Evolutionary conservation across 805 yeast species (phyloP).

Genomic region (Saccharomycopsis amapae): DNA sequence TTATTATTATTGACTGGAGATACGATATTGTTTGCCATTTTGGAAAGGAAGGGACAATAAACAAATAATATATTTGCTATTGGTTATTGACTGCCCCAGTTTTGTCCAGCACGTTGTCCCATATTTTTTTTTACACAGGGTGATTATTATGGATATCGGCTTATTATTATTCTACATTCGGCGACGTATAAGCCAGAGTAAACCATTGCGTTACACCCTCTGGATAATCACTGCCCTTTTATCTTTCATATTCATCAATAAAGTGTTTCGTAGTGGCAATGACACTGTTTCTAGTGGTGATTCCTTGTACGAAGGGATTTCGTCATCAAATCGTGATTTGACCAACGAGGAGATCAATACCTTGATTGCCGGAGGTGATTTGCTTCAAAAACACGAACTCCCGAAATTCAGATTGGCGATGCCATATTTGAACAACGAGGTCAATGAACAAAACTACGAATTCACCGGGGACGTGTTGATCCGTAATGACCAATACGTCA

Average conservation of each 20-base stretch:
- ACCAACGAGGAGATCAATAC: slow-evolving; percentile 19
- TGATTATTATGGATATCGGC: no score
- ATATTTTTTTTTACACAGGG: no score
- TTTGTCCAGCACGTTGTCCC: no score
- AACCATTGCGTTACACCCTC: no score
- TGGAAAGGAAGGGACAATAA: no score
- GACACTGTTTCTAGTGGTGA: neutral
- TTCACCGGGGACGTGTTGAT: slow-evolving; percentile 39
- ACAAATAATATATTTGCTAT: no score
- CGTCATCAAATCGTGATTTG: slow-evolving; percentile 8
- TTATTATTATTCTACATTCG: no score
- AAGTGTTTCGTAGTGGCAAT: neutral
- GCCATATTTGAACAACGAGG: slow-evolving; percentile 37
- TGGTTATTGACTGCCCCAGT: no score
- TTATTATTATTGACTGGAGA: no score
- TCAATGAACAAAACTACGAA: slow-evolving; percentile 34
- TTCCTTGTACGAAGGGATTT: slow-evolving; percentile 5
- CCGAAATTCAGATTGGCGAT: slow-evolving; percentile 27
- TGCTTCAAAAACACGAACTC: slow-evolving; percentile 33
- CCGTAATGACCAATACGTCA: slow-evolving; percentile 33
- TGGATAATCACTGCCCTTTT: neutral
- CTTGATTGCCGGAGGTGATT: slow-evolving; percentile 23
- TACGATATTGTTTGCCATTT: no score
- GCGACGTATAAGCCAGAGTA: no score
- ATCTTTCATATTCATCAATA: neutral